Percentiles rank a stretch among this genome's conserved stretches.
These are phyloP conservation scores for Vitis hybrid DNA, from an alignment of 177 flowering plant species.

Conservation along the genomic window DNA sequence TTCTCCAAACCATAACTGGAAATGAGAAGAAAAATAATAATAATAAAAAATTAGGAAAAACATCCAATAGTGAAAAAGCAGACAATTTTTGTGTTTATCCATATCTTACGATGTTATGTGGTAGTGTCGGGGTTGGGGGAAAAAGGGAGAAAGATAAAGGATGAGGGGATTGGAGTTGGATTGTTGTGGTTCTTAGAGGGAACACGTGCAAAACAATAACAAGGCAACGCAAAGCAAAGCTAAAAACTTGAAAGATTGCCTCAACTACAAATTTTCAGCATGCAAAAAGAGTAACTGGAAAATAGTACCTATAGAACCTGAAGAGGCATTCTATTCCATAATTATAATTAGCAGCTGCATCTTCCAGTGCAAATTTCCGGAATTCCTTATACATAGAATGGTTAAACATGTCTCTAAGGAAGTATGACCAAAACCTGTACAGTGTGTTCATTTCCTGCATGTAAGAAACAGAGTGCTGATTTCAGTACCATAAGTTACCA, in stretches of 20 bases:
- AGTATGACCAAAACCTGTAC: slow-evolving; percentile 93
- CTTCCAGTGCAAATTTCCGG: slow-evolving; percentile 78
- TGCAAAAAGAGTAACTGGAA: not conserved
- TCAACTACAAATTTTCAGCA: not conserved
- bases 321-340: slow-evolving; percentile 96
- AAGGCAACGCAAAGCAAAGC: not conserved
- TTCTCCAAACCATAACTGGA: slow-evolving; percentile 94
- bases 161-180: too few species aligned
- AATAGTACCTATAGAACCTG: slow-evolving; percentile 84
- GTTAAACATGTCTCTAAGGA: slow-evolving; percentile 65
- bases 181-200: too few species aligned
- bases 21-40: slow-evolving; percentile 4
- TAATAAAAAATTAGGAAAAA: not conserved
- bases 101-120: too few species aligned
- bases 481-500: not conserved
- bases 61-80: not conserved
- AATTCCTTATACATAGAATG: slow-evolving; percentile 91
- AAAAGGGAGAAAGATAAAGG: too few species aligned
- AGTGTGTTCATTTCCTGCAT: slow-evolving; percentile 98
- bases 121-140: too few species aligned
- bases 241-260: not conserved
- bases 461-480: not conserved
- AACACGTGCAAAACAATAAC: not conserved
- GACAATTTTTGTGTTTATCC: not conserved
- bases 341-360: slow-evolving; percentile 82